phyloP scores from a whole-genome alignment of 306 rosid genomes.

The Acacia melanoxylon region DNA sequence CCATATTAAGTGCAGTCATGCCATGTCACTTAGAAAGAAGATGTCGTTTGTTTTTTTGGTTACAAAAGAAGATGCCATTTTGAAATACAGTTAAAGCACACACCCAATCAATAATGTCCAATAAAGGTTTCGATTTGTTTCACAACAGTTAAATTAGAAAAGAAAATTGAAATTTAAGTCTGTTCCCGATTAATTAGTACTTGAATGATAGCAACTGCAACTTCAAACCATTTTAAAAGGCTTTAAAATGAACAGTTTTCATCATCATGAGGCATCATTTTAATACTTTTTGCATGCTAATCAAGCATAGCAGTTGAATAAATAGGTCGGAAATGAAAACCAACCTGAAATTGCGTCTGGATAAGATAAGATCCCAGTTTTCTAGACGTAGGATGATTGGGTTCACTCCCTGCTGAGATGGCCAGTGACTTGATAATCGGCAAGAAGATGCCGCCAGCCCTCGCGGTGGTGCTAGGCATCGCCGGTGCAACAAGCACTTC shows the following conservation, averaged over 20 bases:
- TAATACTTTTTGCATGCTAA: neutral
- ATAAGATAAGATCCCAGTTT: slow-evolving; percentile 50
- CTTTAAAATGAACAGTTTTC: neutral
- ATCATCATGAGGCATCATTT: neutral
- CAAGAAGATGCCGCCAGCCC: slow-evolving; percentile 15
- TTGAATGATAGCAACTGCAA: neutral
- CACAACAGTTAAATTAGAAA: slow-evolving; percentile 4
- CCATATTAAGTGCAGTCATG: neutral
- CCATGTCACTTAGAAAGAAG: neutral
- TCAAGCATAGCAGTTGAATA: neutral
- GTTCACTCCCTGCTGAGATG: slow-evolving; percentile 61
- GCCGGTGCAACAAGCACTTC: slow-evolving; percentile 13
- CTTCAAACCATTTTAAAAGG: neutral
- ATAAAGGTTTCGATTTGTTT: slow-evolving; percentile 3
- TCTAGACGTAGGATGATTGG: slow-evolving; percentile 39
- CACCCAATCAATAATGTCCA: neutral
- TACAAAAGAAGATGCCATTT: neutral
- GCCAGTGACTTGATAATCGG: slow-evolving; percentile 53
- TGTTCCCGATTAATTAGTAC: neutral
- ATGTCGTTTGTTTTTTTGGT: neutral
- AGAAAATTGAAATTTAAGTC: neutral
- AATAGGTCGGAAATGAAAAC: neutral
- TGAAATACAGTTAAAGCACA: neutral
- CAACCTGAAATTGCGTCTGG: slow-evolving; percentile 51
- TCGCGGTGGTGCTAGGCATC: slow-evolving; percentile 15